Evolutionary conservation across 2,329 filamentous ascomycete species (phyloP).

Genomic region (Mycogone perniciosa): DNA sequence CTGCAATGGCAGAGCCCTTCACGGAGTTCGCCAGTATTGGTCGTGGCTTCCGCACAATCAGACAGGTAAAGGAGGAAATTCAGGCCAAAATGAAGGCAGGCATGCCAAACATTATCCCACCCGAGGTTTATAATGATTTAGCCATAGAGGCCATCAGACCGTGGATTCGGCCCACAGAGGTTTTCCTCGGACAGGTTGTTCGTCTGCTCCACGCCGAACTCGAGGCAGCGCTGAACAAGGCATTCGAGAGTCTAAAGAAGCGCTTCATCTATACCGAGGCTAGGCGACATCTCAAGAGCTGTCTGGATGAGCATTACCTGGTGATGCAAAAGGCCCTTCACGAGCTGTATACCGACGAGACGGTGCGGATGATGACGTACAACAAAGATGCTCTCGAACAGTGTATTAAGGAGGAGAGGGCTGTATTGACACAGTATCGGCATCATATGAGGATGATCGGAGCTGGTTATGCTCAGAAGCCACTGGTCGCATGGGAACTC

Average conservation of each 20-base stretch:
- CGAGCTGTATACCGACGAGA: constrained; percentile 47
- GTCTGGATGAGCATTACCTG: constrained; percentile 35
- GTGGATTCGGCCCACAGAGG: constrained; percentile 50
- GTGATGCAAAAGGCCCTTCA: constrained; percentile 33
- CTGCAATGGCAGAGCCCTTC: constrained; percentile 31
- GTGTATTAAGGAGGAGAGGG: constrained; percentile 41
- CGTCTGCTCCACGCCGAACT: constrained; percentile 42
- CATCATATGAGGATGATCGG: constrained; percentile 44
- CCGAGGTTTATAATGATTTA: constrained; percentile 53
- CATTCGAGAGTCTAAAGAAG: constrained; percentile 42
- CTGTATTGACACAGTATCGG: constrained; percentile 40
- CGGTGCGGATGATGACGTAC: constrained; percentile 50
- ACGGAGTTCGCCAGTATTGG: constrained; percentile 33
- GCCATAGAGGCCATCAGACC: constrained; percentile 50
- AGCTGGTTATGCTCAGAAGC: constrained; percentile 23
- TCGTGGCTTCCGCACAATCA: constrained; percentile 39
- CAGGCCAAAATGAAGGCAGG: constrained; percentile 48
- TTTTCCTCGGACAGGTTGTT: constrained; percentile 43
- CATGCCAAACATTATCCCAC: constrained; percentile 51
- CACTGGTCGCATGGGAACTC: constrained; percentile 34
- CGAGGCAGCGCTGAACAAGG: constrained; percentile 37
- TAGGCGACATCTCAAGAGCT: constrained; percentile 35
- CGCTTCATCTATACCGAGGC: constrained; percentile 45
- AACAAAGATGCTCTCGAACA: constrained; percentile 42
- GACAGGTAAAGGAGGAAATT: constrained; percentile 49